Evolutionary conservation across 2,329 filamentous ascomycete genomes (phyloP), one percentile per base, ranked within the genome.

Genomic region (Fusarium illudens): DNA sequence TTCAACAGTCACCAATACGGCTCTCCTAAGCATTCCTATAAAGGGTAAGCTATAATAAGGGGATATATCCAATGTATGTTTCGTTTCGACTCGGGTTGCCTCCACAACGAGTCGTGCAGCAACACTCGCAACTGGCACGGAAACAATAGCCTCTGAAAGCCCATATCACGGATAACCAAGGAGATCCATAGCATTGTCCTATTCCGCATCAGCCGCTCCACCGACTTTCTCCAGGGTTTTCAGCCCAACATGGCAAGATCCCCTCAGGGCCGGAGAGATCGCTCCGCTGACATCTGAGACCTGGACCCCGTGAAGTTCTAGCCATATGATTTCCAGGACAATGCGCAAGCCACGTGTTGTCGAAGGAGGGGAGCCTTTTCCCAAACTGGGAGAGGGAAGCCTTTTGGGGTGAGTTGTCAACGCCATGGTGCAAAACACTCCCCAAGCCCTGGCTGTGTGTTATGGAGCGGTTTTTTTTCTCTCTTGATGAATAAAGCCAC

Each of bases 251-350:
- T 44, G 25, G 20, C 48, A n/a, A 12, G 15, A 32, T 33, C 22
- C 25, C 30, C 29, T 58, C 8, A 15, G 32, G 12, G 6, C 37
- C 62, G 65, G 61, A 66, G 62, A 11, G 34, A 49, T 53, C 30
- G 39, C 53, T 68, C 65, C 62, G 50, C 25, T 50, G 19, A 9
- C 25, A 69, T 34, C 36, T 55, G 29, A 68, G 57, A 56, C 61
- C 52, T 27, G 11, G 34, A 55, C 36, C 42, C 15, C 29, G 20
- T 66, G 61, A 64, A 66, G 52, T 39, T 30, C 44, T 9, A 46
- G 49, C 33, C 39, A 36, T 5, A 30, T 15, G 5, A 44, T 37
- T 30, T 29, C 17, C 20, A 55, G 13, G 50, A 30, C n/a, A 17
- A 32, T n/a, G 32, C 46, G 17, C 32, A 55, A 30, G 51, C 30